A percentile compares a stretch with the other conserved stretches of the same genome.
phyloP scores from a whole-genome alignment of 768 basidiomycete species.

The Lactarius pseudohatsudake region DNA sequence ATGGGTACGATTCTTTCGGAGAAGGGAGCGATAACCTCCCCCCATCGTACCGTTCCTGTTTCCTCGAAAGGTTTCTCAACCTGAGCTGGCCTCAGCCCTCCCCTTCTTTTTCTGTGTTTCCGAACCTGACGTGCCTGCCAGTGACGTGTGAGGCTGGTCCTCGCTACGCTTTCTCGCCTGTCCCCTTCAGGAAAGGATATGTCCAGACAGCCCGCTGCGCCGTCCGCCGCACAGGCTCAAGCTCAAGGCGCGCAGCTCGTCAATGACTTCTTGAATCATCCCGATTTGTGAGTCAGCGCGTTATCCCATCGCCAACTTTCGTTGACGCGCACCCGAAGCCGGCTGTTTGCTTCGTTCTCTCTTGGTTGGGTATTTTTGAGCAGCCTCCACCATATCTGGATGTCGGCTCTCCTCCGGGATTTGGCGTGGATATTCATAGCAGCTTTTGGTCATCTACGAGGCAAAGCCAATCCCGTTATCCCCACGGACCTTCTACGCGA shows the following conservation, averaged over 20 bases:
- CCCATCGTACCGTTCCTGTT: neutral
- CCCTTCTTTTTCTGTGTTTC: neutral
- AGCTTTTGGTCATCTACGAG: neutral
- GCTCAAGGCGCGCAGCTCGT: neutral
- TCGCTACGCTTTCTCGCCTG: neutral
- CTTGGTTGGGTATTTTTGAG: slow-evolving; percentile 43
- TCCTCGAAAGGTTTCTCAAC: neutral
- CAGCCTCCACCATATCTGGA: slow-evolving; percentile 34
- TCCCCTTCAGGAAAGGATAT: slow-evolving; percentile 11
- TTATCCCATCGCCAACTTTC: neutral
- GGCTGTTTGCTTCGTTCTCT: slow-evolving; percentile 41
- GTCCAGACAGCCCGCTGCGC: neutral
- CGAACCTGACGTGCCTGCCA: neutral
- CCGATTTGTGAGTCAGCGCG: slow-evolving; percentile 23
- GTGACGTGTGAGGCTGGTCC: slow-evolving; percentile 5
- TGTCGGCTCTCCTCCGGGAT: slow-evolving; percentile 31
- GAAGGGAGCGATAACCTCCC: neutral
- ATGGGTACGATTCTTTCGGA: neutral
- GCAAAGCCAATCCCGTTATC: neutral
- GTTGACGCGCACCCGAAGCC: slow-evolving; percentile 33
- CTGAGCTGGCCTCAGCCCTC: slow-evolving; percentile 24
- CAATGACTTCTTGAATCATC: slow-evolving; percentile 8
- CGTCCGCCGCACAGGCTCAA: slow-evolving; percentile 1
- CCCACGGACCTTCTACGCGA: neutral
- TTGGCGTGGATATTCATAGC: slow-evolving; percentile 8